Evolutionary conservation across 495 filamentous ascomycete species (phyloP), one percentile per base, ranked within the genome.

Genomic region (Margaritispora aquatica): DNA sequence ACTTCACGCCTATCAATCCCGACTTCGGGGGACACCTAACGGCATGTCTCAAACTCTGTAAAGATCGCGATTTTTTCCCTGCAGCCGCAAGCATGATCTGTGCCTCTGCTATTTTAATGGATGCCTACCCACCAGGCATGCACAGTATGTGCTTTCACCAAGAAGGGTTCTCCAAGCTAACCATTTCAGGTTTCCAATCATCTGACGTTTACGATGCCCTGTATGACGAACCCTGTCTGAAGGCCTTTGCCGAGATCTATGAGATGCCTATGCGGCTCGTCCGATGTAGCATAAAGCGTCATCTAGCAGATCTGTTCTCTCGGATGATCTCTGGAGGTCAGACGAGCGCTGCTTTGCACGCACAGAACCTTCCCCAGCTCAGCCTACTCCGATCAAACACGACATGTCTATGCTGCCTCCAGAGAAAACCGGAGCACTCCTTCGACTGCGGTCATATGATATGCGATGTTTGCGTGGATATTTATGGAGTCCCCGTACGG

Each of bases 121-220:
- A 64, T 44, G 46, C 51, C 31, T 64, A 56, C 46, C 52, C 62
- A 55, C 57, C 58, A 46, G 52, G 54, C 19, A 64, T 64, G 46
- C 52, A 64, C 47, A 38, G 52, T 64, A 60, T 60, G 62, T 57
- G 29, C 46, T 53, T 57, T 53, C 22, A 27, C 55, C 22, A 56
- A 36, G 17, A 2, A 20, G 17, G 27, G 26, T 54, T 47, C 41
- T 22, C n/a, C 13, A 26, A 44, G 29, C 23, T 36, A 26, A 34
- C 5, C 5, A 5, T 13, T 34, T 34, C 13, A 57, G 48, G 52
- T 11, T 62, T 62, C 36, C 53, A 62, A 48, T 55, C 53, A 48
- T 58, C 54, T 13, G 50, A 52, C 26, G 61, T 58, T 46, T 66
- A 64, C 53, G 53, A 51, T 47, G 59, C 54, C 24, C 54, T 66